Conservation (phyloP, 768 basidiomycete species). For the Fomitopsis serialis region DNA sequence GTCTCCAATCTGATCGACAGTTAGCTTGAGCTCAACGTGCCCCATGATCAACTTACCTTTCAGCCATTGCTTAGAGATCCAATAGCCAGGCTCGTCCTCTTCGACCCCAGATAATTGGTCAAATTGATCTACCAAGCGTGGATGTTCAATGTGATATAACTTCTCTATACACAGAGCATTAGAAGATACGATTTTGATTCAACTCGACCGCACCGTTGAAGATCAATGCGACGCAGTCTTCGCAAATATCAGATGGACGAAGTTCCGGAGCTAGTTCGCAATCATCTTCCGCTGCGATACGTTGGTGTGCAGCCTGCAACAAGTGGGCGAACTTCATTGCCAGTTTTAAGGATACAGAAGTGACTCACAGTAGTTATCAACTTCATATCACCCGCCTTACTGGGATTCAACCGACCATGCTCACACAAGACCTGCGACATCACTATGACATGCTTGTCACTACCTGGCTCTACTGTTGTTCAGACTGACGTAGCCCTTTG, state of each 20-base stretch:
- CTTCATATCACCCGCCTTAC: conserved; percentile 59
- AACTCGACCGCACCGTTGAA: conserved; percentile 47
- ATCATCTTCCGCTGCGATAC: conserved; percentile 34
- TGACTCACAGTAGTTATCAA: conserved; percentile 49
- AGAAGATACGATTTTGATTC: background rate
- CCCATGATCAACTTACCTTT: conserved; percentile 55
- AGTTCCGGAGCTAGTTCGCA: conserved; percentile 46
- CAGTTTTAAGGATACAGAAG: background rate
- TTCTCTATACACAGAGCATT: conserved; percentile 41
- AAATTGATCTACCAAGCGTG: conserved; percentile 51
- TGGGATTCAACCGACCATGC: conserved; percentile 60
- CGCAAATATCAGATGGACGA: conserved; percentile 50
- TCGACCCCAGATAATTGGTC: conserved; percentile 44
- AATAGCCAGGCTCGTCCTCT: conserved; percentile 44
- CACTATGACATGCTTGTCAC: conserved; percentile 1
- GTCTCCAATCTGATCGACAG: conserved; percentile 59
- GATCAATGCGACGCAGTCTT: conserved; percentile 45
- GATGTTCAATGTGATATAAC: conserved; percentile 65
- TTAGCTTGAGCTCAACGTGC: too few species aligned
- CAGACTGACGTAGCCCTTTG: background rate
- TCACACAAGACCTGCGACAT: conserved; percentile 51
- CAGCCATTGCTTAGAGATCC: conserved; percentile 78
- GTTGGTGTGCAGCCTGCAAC: conserved; percentile 37
- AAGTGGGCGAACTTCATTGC: background rate
- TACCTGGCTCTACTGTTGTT: background rate